A percentile compares a stretch with the other conserved stretches of the same genome.
Evolutionary conservation across 805 yeast species (phyloP).

Genomic region (Ogataea naganishii): DNA sequence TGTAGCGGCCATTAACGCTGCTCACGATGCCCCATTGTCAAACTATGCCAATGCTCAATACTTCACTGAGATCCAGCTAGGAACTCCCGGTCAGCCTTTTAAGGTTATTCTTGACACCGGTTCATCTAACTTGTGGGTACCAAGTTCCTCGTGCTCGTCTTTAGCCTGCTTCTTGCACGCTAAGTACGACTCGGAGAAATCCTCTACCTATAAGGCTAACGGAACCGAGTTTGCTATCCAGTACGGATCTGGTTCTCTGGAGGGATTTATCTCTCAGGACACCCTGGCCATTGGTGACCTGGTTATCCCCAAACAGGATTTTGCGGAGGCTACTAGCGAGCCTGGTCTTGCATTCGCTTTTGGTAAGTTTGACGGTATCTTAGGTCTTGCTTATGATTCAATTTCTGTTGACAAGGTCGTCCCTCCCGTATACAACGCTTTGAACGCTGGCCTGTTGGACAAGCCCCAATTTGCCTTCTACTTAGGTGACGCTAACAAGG

Average conservation of each 20-base stretch:
- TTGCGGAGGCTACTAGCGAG: conserved; percentile 95
- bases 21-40: conserved; percentile 76
- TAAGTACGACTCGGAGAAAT: conserved; percentile 77
- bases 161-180: conserved; percentile 92
- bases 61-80: conserved; percentile 82
- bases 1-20: conserved; percentile 22
- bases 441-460: conserved; percentile 73
- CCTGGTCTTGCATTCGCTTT: conserved; percentile 98
- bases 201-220: conserved; percentile 79
- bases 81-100: conserved; percentile 90
- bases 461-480: conserved; percentile 82
- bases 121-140: conserved; percentile 95
- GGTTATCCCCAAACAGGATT: conserved; percentile 79
- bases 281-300: conserved; percentile 74
- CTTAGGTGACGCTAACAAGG: conserved; percentile 68
- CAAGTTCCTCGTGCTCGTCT: conserved; percentile 79
- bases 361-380: conserved; percentile 96
- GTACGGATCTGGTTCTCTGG: conserved; percentile 90
- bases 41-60: conserved; percentile 96
- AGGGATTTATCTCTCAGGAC: conserved; percentile 89
- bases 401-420: conserved; percentile 84
- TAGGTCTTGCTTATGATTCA: conserved; percentile 90
- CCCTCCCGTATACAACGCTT: conserved; percentile 91
- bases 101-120: conserved; percentile 96
- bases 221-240: conserved; percentile 80